Evolutionary conservation across 1,284 basidiomycete genomes (phyloP), one percentile per base, ranked within the genome.

Genomic region (Pseudozyma sp.): DNA sequence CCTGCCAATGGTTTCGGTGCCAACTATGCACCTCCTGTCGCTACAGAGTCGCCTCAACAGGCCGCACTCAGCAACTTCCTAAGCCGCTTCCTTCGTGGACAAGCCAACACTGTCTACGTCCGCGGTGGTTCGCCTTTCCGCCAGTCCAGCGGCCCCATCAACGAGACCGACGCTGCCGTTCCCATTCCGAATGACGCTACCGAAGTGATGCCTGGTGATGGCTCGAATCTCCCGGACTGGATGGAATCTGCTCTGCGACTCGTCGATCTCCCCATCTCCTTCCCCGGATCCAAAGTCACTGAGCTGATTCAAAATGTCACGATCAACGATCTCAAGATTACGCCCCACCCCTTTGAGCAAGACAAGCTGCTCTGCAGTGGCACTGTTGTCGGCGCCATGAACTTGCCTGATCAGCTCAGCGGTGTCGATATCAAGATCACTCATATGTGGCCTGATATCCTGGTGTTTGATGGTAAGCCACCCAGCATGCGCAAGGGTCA

Each of bases 231-330:
- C 36, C 80, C 80, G 3, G 71, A 60, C 25, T 82, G 80, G 80
- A 71, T 82, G 45, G 72, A 79, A 45, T 70, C 70, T 18, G 70
- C 77, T 16, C 73, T 82, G 3, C 69, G 79, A 10, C 47, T 77
- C 13, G 47, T 82, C 21, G 70, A 79, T 34, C 19, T 82, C 12
- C 79, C 80, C 36, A 79, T 81, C 63, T 70, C 67, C n/a, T 82
- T 82, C 67, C 80, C 80, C 1, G 80, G 80, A 1, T 71, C 70
- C 35, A 73, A 77, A 38, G 79, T 80, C 39, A 82, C 80, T 12
- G 80, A 82, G 45, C 69, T 82, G 19, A 79, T 82, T 70, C 76
- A 76, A 62, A 79, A 82, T 47, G 79, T 82, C n/a, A 79, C 79
- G 35, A 82, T 82, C 52, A 50, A 70, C 42, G 77, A 82, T 40